Conservation (phyloP, 2,329 filamentous ascomycete genomes). For the Claviceps cyperi region DNA sequence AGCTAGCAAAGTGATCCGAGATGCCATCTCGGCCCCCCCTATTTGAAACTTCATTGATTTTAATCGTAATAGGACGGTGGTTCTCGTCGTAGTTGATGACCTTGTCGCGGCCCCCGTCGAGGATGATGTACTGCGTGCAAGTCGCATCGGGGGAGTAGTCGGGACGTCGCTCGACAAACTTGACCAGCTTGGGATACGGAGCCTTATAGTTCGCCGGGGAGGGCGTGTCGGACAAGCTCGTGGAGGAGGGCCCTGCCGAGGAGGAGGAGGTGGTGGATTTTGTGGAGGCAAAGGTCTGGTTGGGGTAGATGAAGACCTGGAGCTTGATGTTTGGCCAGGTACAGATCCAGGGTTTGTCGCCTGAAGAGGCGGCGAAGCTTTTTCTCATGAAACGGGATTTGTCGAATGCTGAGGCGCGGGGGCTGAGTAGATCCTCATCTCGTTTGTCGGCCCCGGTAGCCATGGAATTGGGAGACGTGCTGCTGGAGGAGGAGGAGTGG, state of each 20-base stretch:
- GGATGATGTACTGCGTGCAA: slow-evolving; percentile 35
- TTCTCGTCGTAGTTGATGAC: slow-evolving; percentile 18
- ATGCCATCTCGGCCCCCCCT: background rate
- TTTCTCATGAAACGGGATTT: slow-evolving; percentile 14
- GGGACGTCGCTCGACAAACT: slow-evolving; percentile 39
- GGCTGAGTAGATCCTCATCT: slow-evolving; percentile 9
- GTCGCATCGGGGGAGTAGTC: slow-evolving; percentile 18
- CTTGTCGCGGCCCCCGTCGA: slow-evolving; percentile 21
- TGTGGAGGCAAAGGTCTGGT: slow-evolving; percentile 31
- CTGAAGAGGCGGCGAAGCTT: slow-evolving; percentile 20
- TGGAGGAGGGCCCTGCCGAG: background rate
- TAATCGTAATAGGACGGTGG: slow-evolving; percentile 27
- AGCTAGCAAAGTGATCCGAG: slow-evolving; percentile 2
- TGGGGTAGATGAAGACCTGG: slow-evolving; percentile 42
- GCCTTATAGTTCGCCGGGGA: slow-evolving; percentile 11
- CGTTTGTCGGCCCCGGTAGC: slow-evolving; percentile 14
- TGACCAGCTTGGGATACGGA: slow-evolving; percentile 37
- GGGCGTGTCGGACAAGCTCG: background rate
- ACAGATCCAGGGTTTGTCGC: slow-evolving; percentile 44
- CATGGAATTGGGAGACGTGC: slow-evolving; percentile 7
- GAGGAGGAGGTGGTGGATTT: slow-evolving; percentile 2
- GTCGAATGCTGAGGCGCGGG: slow-evolving; percentile 8
- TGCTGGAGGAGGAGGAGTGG: background rate
- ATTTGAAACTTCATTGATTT: slow-evolving; percentile 25
- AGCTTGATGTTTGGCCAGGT: slow-evolving; percentile 41